Percentiles rank a stretch among this genome's conserved stretches.
Evolutionary conservation across 2,329 filamentous ascomycete genomes (phyloP).

Genomic region (Coleophoma crateriformis): DNA sequence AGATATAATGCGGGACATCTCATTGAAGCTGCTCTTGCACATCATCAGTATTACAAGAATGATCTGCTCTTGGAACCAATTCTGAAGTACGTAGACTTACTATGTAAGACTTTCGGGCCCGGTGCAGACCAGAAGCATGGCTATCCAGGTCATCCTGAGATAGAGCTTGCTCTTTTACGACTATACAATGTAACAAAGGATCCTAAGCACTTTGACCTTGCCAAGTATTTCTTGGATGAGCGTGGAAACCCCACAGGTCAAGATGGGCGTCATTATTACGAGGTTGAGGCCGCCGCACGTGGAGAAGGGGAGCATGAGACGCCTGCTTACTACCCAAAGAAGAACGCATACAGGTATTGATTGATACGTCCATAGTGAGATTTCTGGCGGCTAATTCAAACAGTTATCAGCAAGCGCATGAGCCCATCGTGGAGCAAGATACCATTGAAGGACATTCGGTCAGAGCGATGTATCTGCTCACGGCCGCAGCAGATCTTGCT

Average conservation of each 20-base stretch:
- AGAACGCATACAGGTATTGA: conserved; percentile 29
- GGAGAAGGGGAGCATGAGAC: conserved; percentile 42
- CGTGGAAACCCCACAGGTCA: conserved; percentile 46
- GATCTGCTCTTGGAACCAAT: conserved; percentile 45
- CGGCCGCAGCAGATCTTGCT: conserved; percentile 49
- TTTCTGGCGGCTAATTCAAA: conserved; percentile 28
- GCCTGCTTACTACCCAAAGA: conserved; percentile 40
- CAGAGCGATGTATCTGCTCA: conserved; percentile 54
- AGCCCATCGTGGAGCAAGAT: conserved; percentile 45
- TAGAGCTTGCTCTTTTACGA: conserved; percentile 42
- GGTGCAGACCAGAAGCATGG: conserved; percentile 43
- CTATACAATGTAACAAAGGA: conserved; percentile 35
- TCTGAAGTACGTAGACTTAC: conserved; percentile 46
- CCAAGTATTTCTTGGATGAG: conserved; percentile 51
- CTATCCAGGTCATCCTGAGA: conserved; percentile 56
- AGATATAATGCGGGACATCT: conserved; percentile 56
- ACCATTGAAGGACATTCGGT: conserved; percentile 55
- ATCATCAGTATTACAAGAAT: conserved; percentile 46
- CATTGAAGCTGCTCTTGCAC: conserved; percentile 54
- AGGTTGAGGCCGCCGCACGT: conserved; percentile 44
- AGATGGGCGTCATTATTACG: conserved; percentile 46
- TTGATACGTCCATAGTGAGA: too few relatives aligned
- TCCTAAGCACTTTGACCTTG: conserved; percentile 37
- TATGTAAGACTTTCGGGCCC: conserved; percentile 46
- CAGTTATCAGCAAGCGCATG: conserved; percentile 53